These are phyloP conservation scores for Parasarocladium wereldwijsianum DNA, from an alignment of 2,329 filamentous ascomycete genomes.

Conservation along the genomic window DNA sequence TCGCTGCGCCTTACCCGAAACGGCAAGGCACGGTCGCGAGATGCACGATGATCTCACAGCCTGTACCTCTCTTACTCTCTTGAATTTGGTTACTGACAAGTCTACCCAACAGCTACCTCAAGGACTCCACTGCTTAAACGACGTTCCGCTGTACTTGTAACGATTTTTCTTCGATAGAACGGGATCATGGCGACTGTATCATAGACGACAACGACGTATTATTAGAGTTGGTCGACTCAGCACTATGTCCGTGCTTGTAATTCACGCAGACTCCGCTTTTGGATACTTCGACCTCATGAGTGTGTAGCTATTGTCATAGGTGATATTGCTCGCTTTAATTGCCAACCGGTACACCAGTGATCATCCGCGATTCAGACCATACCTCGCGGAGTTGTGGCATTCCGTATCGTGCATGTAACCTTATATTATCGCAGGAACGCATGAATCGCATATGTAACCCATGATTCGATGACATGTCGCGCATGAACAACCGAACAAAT, in stretches of 20 bases:
- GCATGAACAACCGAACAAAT: no score
- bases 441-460: no score
- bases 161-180: constrained; percentile 21
- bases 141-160: constrained; percentile 14
- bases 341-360: no score
- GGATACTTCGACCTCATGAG: no score
- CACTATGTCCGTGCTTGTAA: constrained; percentile 15
- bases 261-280: constrained; percentile 19
- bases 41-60: neutral
- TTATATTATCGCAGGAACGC: no score
- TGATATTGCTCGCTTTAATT: no score
- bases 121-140: constrained; percentile 54
- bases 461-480: no score
- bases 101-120: constrained; percentile 41
- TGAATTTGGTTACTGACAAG: constrained; percentile 11
- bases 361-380: no score
- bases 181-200: constrained; percentile 19
- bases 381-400: no score
- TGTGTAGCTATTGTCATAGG: no score
- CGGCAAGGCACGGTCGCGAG: neutral
- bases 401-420: no score
- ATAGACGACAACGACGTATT: constrained; percentile 19
- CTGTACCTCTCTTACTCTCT: neutral
- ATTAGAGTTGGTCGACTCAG: constrained; percentile 15
- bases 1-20: neutral